Conservation (phyloP, 495 filamentous ascomycete genomes). For the Penicillium subrubescens region DNA sequence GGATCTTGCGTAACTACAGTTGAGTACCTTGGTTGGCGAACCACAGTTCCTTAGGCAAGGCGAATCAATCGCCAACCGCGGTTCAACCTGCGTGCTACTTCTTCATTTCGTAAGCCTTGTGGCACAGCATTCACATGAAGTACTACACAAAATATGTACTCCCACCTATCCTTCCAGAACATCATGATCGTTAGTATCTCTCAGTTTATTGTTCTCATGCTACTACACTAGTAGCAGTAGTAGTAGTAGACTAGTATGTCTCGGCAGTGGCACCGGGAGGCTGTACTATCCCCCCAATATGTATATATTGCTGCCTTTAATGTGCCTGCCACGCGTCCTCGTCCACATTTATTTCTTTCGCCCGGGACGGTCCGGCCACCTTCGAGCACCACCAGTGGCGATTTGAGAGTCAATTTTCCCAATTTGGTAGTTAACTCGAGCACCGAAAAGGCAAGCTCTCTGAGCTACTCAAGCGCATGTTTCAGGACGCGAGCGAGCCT, state of each 20-base stretch:
- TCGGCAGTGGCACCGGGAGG: background rate
- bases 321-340: constrained; percentile 19
- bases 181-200: background rate
- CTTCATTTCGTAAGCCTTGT: background rate
- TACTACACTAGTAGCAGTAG: too few relatives aligned
- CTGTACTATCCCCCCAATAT: background rate
- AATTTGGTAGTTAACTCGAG: background rate
- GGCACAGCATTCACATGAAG: background rate
- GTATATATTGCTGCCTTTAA: background rate
- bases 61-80: background rate
- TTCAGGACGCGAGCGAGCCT: constrained; percentile 52
- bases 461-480: constrained; percentile 2
- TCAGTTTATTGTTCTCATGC: background rate
- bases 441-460: background rate
- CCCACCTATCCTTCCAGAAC: background rate
- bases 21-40: background rate
- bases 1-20: background rate
- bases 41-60: background rate
- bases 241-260: background rate
- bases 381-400: background rate
- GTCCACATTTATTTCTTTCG: background rate
- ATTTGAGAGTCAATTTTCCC: background rate
- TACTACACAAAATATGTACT: background rate
- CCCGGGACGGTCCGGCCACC: constrained; percentile 15
- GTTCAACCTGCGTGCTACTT: background rate